A percentile compares a stretch with the other conserved stretches of the same genome.
Evolutionary conservation across 2,329 filamentous ascomycete genomes (phyloP).

Genomic region (Hymenotorrendiella dingleyae): DNA sequence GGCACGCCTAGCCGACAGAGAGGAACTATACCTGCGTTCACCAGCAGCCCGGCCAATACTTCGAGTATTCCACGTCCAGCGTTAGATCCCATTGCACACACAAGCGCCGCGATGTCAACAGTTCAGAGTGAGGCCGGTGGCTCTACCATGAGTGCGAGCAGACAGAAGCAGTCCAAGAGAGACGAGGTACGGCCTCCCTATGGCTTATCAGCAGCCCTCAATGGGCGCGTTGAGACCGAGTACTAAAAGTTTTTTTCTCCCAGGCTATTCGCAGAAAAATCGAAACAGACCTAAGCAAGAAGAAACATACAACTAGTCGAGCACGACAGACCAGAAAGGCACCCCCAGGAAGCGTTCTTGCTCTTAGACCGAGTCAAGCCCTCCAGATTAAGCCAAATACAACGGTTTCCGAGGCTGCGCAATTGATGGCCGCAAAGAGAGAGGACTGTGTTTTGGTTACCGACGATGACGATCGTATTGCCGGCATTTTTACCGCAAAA

Average conservation of each 20-base stretch:
- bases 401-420: conserved; percentile 90
- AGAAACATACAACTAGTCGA: conserved; percentile 74
- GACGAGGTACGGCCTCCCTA: conserved; percentile 69
- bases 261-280: conserved; percentile 95
- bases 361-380: conserved; percentile 89
- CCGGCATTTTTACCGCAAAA: conserved; percentile 98
- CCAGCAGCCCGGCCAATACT: conserved; percentile 57
- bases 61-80: conserved; percentile 75
- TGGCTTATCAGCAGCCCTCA: not conserved
- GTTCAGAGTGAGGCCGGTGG: conserved; percentile 44
- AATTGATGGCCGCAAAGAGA: conserved; percentile 97
- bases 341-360: conserved; percentile 90
- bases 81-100: conserved; percentile 52
- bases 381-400: conserved; percentile 96
- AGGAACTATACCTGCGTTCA: conserved; percentile 50
- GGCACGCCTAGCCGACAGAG: conserved; percentile 61
- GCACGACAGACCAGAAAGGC: conserved; percentile 86
- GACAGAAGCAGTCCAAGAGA: conserved; percentile 93
- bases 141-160: conserved; percentile 82
- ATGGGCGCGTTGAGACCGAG: not conserved
- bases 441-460: conserved; percentile 98
- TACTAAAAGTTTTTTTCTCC: conserved; percentile 15
- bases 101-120: conserved; percentile 32
- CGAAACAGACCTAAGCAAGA: conserved; percentile 96
- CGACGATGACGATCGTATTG: conserved; percentile 95